Base-by-base conservation (phyloP, 345 rosid genomes). In the Eucalyptus lansdowneana region DNA sequence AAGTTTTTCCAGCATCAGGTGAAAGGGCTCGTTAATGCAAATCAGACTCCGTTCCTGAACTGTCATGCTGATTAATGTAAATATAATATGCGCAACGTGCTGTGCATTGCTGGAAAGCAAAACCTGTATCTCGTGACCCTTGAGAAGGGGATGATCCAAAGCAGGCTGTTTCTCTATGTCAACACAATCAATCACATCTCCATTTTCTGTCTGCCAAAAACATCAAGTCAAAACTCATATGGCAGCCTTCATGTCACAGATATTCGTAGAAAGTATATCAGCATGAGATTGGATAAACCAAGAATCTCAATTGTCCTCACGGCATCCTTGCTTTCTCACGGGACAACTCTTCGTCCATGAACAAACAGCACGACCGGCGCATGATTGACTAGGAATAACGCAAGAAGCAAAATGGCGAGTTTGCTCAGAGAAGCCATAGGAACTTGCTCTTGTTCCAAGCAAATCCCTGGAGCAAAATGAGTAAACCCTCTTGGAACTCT, bases 331-430 rank as follows among this genome's bases (percentile, higher is more conserved):
- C 72, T 62, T 14, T 4, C 72, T 62, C 72, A 31, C 0, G 0
- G 34, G n/a, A 4, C 34, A 13, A 29, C 72, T 62, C 9, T 62
- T 14, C 9, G 34, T 29, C 72, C 72, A 29, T 1, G 5, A 27
- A 29, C 72, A 62, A 27, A 29, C 34, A 4, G 72, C 37, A 0
- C 1, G 19, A 62, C 72, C 3, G 0, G 0, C 9, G 19, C 37
- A 62, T 4, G 72, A 14, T 14, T 1, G 5, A 29, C 37, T 62
- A 14, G 34, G 9, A 62, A 62, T 27, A 62, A 62, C 31, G 0
- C 17, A 0, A 62, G 34, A 16, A 62, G 7, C 34, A 62, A 62
- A 29, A 29, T 29, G 72, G 37, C 19, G 0, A 62, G 16, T 29
- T 7, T 29, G 34, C 72, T 29, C 19, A 0, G 17, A 29, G 34